phyloP scores from a whole-genome alignment of 805 yeast genomes.

The Saccharomycopsis sp. region DNA sequence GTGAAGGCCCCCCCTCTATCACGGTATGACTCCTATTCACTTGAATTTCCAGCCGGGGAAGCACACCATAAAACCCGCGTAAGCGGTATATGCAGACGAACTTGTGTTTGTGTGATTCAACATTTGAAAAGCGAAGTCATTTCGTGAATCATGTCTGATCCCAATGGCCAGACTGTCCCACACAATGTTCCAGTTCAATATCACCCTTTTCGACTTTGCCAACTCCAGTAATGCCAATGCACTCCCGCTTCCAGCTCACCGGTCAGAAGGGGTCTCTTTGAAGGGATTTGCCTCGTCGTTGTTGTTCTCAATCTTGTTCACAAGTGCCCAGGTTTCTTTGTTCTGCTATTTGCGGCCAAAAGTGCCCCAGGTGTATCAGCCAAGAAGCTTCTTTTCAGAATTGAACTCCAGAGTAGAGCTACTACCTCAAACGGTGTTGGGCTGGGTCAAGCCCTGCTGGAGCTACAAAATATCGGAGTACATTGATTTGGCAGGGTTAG shows the following conservation, averaged over 20 bases:
- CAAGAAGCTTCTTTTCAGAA: slow-evolving; percentile 40
- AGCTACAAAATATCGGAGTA: slow-evolving; percentile 35
- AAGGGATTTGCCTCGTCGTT: slow-evolving; percentile 48
- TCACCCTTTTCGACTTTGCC: slow-evolving; percentile 4
- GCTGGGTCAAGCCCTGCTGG: slow-evolving; percentile 46
- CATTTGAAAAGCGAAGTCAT: too few species aligned
- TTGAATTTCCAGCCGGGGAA: too few species aligned
- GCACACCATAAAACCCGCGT: too few species aligned
- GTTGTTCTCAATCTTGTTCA: slow-evolving; percentile 43
- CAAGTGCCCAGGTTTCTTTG: slow-evolving; percentile 34
- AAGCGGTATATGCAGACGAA: too few species aligned
- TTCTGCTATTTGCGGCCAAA: slow-evolving; percentile 31
- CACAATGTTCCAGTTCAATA: slow-evolving; percentile 1
- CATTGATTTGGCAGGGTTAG: slow-evolving; percentile 46
- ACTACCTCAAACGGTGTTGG: slow-evolving; percentile 32
- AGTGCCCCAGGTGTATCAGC: slow-evolving; percentile 41
- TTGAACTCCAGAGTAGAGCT: slow-evolving; percentile 28
- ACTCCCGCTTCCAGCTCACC: slow-evolving; percentile 35
- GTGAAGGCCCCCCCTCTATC: too few species aligned
- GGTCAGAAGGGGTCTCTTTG: slow-evolving; percentile 48
- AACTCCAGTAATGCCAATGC: too few species aligned
- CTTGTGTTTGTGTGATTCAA: too few species aligned
- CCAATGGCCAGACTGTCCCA: not conserved
- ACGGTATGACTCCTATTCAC: too few species aligned
- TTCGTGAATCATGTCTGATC: not conserved